Percentiles rank a stretch among this genome's conserved stretches.
phyloP scores from a whole-genome alignment of 371 early-diverging fungal species.

The Saksenaea oblongispora region DNA sequence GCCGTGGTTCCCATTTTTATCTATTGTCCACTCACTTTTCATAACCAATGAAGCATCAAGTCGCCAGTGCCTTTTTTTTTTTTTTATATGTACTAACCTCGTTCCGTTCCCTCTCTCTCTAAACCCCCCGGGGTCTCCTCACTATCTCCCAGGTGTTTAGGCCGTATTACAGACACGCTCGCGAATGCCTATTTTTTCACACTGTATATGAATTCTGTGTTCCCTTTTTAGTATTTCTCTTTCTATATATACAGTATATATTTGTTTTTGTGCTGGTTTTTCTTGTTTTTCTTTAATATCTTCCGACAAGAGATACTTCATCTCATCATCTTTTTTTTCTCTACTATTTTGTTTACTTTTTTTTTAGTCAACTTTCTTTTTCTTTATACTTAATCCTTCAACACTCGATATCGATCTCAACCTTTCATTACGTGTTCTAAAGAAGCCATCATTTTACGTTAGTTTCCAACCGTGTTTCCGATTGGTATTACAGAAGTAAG shows the following conservation, averaged over 20 bases:
- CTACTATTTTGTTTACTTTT: neutral
- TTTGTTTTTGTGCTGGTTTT: neutral
- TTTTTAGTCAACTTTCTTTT: neutral
- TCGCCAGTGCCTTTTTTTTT: neutral
- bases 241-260: neutral
- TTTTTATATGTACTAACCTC: neutral
- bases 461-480: conserved; percentile 1
- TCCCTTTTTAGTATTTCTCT: neutral
- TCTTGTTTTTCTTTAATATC: neutral
- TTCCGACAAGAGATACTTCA: neutral
- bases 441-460: neutral
- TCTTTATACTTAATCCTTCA: neutral
- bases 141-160: neutral
- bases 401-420: neutral
- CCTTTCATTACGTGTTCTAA: neutral
- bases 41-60: conserved; percentile 1
- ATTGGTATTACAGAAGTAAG: conserved; percentile 2
- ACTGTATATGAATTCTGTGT: neutral
- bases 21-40: neutral
- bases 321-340: neutral
- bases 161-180: neutral
- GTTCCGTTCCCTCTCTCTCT: neutral
- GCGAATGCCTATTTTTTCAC: neutral
- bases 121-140: neutral
- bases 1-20: conserved; percentile 1